These are phyloP conservation scores for Candida lessepsii DNA, from an alignment of 805 yeast species.

Conservation along the genomic window DNA sequence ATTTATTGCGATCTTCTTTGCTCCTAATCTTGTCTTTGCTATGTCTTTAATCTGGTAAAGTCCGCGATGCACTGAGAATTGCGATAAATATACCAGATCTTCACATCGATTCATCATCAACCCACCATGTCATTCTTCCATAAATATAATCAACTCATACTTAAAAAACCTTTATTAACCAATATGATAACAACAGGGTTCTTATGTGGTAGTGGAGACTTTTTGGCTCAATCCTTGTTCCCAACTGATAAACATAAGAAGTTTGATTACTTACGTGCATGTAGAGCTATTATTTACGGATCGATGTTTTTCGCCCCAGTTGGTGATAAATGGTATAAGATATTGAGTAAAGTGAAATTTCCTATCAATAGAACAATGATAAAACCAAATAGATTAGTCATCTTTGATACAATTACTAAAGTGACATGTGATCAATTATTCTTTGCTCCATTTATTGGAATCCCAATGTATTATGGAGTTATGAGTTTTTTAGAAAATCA, in stretches of 20 bases:
- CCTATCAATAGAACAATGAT: constrained; percentile 2
- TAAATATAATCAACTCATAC: constrained; percentile 24
- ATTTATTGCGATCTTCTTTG: too few relatives aligned
- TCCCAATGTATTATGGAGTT: constrained; percentile 67
- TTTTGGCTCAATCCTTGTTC: constrained; percentile 61
- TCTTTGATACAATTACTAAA: constrained; percentile 31
- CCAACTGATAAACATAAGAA: constrained; percentile 8
- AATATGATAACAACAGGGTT: constrained; percentile 50
- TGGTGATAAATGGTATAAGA: constrained; percentile 68
- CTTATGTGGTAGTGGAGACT: constrained; percentile 74
- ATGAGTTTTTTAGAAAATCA: constrained; percentile 63
- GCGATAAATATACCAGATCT: too few relatives aligned
- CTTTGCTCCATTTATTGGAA: constrained; percentile 73
- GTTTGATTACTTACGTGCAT: constrained; percentile 56
- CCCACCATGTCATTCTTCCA: constrained; percentile 1
- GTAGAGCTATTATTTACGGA: constrained; percentile 69
- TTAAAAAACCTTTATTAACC: constrained; percentile 41
- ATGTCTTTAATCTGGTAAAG: too few relatives aligned
- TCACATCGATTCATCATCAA: too few relatives aligned
- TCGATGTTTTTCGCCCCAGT: constrained; percentile 72
- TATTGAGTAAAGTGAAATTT: constrained; percentile 40
- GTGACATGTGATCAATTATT: constrained; percentile 69
- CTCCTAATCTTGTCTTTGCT: too few relatives aligned
- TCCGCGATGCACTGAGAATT: too few relatives aligned
- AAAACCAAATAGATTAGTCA: background rate